Conservation (phyloP, 805 yeast genomes). For the Soucietia sequanensis region DNA sequence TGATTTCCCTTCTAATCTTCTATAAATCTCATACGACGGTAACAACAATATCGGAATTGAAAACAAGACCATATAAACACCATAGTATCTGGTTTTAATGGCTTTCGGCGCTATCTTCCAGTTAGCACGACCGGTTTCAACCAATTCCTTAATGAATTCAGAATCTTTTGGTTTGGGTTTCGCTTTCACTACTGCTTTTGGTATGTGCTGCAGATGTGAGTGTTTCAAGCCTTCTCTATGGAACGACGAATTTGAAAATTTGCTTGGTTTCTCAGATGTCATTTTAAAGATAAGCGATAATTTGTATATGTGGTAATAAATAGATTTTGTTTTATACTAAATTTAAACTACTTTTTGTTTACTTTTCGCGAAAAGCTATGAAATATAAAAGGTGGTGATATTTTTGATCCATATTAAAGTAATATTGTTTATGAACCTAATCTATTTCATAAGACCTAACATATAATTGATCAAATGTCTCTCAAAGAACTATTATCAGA, state of each 20-base stretch:
- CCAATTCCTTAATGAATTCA: constrained; percentile 35
- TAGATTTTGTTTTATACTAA: no score
- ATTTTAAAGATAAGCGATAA: no score
- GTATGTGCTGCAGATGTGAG: no score
- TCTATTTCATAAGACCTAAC: no score
- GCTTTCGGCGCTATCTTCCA: constrained; percentile 45
- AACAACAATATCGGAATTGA: constrained; percentile 37
- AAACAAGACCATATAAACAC: constrained; percentile 35
- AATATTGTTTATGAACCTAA: no score
- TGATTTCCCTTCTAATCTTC: constrained; percentile 39
- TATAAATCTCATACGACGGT: constrained; percentile 32
- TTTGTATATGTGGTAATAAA: no score
- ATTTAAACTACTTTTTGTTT: no score
- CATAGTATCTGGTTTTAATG: constrained; percentile 34
- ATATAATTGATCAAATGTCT: no score
- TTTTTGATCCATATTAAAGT: no score
- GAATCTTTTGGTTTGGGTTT: constrained; percentile 19
- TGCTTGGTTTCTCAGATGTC: constrained; percentile 10
- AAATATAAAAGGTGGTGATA: no score
- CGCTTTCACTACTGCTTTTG: constrained; percentile 6
- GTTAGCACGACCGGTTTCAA: constrained; percentile 39
- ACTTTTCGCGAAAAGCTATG: no score
- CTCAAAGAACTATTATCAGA: no score
- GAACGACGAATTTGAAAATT: constrained; percentile 29
- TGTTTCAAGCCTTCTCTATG: constrained; percentile 20